Conservation (phyloP, 331 rosid species). For the Prunus yedoensis region DNA sequence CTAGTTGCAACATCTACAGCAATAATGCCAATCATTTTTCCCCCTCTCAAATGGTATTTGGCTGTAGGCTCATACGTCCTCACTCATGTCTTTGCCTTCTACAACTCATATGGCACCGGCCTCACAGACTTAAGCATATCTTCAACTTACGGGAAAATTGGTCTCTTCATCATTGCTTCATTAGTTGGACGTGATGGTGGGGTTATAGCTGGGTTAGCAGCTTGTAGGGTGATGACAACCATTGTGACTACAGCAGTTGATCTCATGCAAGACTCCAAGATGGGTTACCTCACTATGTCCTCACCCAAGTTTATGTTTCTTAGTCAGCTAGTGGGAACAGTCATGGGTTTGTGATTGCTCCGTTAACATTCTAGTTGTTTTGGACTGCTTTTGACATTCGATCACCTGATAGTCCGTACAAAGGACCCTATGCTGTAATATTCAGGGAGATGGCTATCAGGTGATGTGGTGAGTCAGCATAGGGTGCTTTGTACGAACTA, state of each 20-base stretch:
- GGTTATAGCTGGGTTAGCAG: conserved; percentile 45
- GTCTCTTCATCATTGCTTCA: conserved; percentile 70
- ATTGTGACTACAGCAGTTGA: conserved; percentile 67
- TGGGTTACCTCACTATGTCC: conserved; percentile 84
- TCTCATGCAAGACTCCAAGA: conserved; percentile 97
- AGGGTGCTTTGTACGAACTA: too few relatives aligned
- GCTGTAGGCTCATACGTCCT: conserved; percentile 68
- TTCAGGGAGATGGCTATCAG: conserved; percentile 51
- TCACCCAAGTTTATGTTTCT: conserved; percentile 82
- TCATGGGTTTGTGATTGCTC: conserved; percentile 89
- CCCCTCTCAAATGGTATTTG: conserved; percentile 87
- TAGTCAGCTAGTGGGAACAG: conserved; percentile 82
- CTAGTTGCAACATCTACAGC: conserved; percentile 61
- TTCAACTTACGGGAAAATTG: conserved; percentile 79
- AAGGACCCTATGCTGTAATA: conserved; percentile 80
- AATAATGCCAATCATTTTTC: conserved; percentile 74
- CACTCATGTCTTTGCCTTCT: conserved; percentile 86
- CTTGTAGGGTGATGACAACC: conserved; percentile 60
- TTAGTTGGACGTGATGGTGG: conserved; percentile 63
- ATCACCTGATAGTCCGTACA: conserved; percentile 68
- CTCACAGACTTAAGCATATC: conserved; percentile 73
- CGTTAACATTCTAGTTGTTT: conserved; percentile 86
- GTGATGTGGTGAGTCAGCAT: too few relatives aligned
- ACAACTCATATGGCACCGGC: conserved; percentile 81
- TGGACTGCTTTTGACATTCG: conserved; percentile 90